Base-by-base conservation (phyloP, 495 filamentous ascomycete genomes). In the Xylaria telfairii region DNA sequence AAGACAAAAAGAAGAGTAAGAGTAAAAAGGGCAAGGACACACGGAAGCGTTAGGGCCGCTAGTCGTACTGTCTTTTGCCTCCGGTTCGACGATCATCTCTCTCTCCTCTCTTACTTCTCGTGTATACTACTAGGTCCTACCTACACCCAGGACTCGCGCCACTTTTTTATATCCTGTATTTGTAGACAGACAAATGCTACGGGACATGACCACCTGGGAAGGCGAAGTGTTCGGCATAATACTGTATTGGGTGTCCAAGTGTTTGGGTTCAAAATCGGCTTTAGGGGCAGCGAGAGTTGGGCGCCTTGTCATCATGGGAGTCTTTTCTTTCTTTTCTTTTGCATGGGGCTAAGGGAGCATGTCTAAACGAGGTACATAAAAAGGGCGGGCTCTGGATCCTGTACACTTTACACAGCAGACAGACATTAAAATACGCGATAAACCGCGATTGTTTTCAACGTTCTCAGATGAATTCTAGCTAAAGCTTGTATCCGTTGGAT, bases 1-100 rank as follows among this genome's bases (percentile, higher is more conserved):
- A 86, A 73, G 93, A 95, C 75, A 93, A 92, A 81, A 94, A 89
- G 79, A 92, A 89, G 83, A 81, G 82, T 56, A 96, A 92, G 81
- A 78, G n/a, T 49, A 93, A 87, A 76, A 94, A 92, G 81, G 92
- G 91, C 63, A 92, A 90, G 73, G 93, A 95, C 63, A 83, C 81
- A 46, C 76, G 81, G 68, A 81, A 82, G 70, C 75, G 80, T 37
- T 82, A 73, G 62, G 37, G 49, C 42, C 41, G 61, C 32, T 65
- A 71, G 39, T n/a, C 24, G 21, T 68, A 7, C 32, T 61, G 7
- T 37, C 21, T 60, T 39, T 41, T 34, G 19, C 32, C 57, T 21
- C 41, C 8, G 30, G 12, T 21, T 46, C 44, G 46, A 62, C 32
- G 9, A 57, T 24, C 21, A 9, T 37, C 34, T 54, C 65, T 46